Conservation (phyloP, 192 early-diverging fungal genomes). For the Paraglomus brasilianum region DNA sequence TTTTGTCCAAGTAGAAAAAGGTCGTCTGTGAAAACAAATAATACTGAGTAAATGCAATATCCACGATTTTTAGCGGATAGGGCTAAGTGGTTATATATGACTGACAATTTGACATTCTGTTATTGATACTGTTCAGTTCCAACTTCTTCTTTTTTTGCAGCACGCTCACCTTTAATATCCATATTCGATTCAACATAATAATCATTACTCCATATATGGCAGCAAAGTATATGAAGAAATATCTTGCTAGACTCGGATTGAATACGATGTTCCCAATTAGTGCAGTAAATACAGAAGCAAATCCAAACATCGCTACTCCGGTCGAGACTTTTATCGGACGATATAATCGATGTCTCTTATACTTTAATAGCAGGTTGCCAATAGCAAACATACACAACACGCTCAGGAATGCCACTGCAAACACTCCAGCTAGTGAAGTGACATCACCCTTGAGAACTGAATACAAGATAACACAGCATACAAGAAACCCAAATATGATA, state of each 20-base stretch:
- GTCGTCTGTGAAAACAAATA: not conserved
- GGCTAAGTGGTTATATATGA: no score
- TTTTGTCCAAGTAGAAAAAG: constrained; percentile 17
- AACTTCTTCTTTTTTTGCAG: not conserved
- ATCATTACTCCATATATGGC: constrained; percentile 42
- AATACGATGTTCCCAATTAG: constrained; percentile 49
- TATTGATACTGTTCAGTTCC: no score
- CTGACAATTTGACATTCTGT: no score
- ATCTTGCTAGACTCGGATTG: constrained; percentile 42
- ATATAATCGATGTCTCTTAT: constrained; percentile 46
- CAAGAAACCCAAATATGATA: constrained; percentile 51
- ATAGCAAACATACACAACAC: constrained; percentile 47
- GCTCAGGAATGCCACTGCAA: constrained; percentile 51
- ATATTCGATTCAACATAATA: constrained; percentile 42
- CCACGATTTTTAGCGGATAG: no score
- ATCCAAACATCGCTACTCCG: constrained; percentile 36
- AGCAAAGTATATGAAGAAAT: constrained; percentile 54
- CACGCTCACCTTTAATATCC: constrained; percentile 37
- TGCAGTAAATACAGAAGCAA: constrained; percentile 31
- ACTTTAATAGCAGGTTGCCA: constrained; percentile 46
- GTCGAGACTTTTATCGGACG: constrained; percentile 35
- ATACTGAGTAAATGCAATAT: no score
- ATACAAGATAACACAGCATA: constrained; percentile 48
- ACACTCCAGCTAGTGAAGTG: constrained; percentile 50
- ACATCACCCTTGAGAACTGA: constrained; percentile 42